Conservation (phyloP, 129 eudicot genomes). For the Erigeron canadensis region DNA sequence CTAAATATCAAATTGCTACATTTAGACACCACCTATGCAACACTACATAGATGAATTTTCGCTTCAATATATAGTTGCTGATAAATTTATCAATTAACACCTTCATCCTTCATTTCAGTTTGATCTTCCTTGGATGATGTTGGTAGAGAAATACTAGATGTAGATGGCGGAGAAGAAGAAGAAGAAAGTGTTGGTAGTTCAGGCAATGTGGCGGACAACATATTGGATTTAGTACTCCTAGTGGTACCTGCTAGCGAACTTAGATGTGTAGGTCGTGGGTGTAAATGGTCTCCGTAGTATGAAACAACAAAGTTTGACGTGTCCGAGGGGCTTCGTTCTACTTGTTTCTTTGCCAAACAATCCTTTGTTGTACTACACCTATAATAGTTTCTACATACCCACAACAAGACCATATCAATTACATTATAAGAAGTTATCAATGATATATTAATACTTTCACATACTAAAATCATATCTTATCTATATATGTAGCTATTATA, state of each 20-base stretch:
- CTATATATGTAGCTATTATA: too few relatives aligned
- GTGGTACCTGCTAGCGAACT: slow-evolving; percentile 61
- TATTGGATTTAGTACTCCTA: slow-evolving; percentile 21
- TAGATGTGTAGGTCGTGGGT: slow-evolving; percentile 57
- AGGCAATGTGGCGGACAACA: too few relatives aligned
- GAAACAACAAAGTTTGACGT: slow-evolving; percentile 39
- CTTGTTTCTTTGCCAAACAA: slow-evolving; percentile 64
- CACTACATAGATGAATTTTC: too few relatives aligned
- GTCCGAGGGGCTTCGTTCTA: slow-evolving; percentile 49
- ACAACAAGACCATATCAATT: background rate
- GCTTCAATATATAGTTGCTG: slow-evolving; percentile 19
- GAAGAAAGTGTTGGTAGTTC: background rate
- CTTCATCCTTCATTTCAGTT: slow-evolving; percentile 26
- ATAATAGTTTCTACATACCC: slow-evolving; percentile 52
- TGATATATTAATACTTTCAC: too few relatives aligned
- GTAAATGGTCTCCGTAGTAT: slow-evolving; percentile 58
- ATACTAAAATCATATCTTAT: too few relatives aligned
- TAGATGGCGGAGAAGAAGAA: slow-evolving; percentile 43
- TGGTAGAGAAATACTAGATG: slow-evolving; percentile 29
- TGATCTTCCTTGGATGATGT: slow-evolving; percentile 33
- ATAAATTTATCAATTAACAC: background rate
- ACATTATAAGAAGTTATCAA: background rate
- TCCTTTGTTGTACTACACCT: slow-evolving; percentile 75
- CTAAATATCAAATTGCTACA: too few relatives aligned
- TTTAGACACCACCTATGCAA: too few relatives aligned